Conservation (phyloP, 2,329 filamentous ascomycete species). For the Furcasterigmium sp. region DNA sequence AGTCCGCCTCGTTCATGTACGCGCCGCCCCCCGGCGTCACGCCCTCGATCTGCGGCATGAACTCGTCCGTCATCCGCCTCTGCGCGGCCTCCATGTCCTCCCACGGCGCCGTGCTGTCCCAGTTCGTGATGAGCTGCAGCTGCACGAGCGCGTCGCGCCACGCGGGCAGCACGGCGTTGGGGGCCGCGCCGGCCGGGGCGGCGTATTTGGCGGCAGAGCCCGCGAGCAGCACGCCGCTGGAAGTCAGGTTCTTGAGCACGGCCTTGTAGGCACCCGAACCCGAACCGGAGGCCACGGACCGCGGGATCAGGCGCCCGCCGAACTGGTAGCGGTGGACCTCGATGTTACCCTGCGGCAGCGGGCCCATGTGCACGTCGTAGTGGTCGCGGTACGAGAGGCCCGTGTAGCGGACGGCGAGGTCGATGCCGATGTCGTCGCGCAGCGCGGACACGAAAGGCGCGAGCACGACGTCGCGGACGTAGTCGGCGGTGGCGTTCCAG, state of each 20-base stretch:
- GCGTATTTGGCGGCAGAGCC: slow-evolving; percentile 24
- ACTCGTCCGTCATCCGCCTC: slow-evolving; percentile 21
- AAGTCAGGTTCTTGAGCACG: slow-evolving; percentile 23
- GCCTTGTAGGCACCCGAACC: slow-evolving; percentile 15
- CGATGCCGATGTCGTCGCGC: slow-evolving; percentile 17
- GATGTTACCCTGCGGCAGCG: slow-evolving; percentile 25
- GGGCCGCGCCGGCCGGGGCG: slow-evolving; percentile 21
- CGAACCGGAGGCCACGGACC: slow-evolving; percentile 21
- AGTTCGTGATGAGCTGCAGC: slow-evolving; percentile 21
- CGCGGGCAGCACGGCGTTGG: slow-evolving; percentile 30
- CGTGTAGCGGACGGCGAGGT: slow-evolving; percentile 16
- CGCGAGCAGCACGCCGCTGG: slow-evolving; percentile 21
- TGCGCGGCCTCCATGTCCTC: slow-evolving; percentile 19
- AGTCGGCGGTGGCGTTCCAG: slow-evolving; percentile 18
- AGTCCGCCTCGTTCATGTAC: slow-evolving; percentile 49
- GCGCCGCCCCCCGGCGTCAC: slow-evolving; percentile 35
- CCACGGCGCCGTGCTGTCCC: slow-evolving; percentile 16
- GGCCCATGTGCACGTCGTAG: slow-evolving; percentile 28
- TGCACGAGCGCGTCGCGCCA: slow-evolving; percentile 29
- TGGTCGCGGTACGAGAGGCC: slow-evolving; percentile 24
- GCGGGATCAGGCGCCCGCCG: slow-evolving; percentile 29
- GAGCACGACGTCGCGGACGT: slow-evolving; percentile 20
- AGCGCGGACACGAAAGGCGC: slow-evolving; percentile 23
- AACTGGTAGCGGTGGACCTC: slow-evolving; percentile 26
- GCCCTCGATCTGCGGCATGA: slow-evolving; percentile 22